phyloP scores from a whole-genome alignment of 139 green algal genomes.

The Chlamydomonas incerta region DNA sequence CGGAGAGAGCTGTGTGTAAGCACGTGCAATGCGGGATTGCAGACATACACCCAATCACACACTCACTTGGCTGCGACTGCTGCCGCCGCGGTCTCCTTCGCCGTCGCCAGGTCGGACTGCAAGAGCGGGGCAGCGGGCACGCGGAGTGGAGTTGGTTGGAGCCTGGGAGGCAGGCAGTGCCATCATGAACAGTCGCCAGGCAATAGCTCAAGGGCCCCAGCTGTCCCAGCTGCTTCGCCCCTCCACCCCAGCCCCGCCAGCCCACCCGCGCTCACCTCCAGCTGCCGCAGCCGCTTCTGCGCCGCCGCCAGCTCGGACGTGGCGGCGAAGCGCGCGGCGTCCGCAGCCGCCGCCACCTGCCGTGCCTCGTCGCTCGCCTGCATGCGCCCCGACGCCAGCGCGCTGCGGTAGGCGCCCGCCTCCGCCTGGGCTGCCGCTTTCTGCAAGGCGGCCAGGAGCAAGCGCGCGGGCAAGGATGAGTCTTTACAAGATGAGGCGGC shows the following conservation, averaged over 20 bases:
- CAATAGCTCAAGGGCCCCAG: too few species aligned
- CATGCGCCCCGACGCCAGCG: background rate
- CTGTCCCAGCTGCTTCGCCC: too few species aligned
- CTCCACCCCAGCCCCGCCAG: background rate
- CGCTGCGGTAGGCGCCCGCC: background rate
- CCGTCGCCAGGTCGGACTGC: background rate
- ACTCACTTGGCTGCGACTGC: background rate
- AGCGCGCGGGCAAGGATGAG: too few species aligned
- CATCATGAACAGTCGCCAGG: too few species aligned
- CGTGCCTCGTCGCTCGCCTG: background rate
- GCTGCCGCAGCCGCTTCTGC: background rate
- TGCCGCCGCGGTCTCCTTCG: background rate
- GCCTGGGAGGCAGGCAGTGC: too few species aligned
- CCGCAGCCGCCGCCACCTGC: background rate
- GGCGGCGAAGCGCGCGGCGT: background rate
- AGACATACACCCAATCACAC: too few species aligned
- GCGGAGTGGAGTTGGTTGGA: too few species aligned
- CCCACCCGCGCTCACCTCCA: background rate
- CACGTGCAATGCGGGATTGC: too few species aligned
- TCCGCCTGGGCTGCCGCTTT: background rate
- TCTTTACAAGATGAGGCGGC: too few species aligned
- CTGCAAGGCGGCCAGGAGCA: too few species aligned
- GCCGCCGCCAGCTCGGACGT: background rate
- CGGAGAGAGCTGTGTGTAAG: too few species aligned
- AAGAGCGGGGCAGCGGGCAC: too few species aligned